phyloP scores from a whole-genome alignment of 371 early-diverging fungal genomes.

The Lichtheimia ornata region DNA sequence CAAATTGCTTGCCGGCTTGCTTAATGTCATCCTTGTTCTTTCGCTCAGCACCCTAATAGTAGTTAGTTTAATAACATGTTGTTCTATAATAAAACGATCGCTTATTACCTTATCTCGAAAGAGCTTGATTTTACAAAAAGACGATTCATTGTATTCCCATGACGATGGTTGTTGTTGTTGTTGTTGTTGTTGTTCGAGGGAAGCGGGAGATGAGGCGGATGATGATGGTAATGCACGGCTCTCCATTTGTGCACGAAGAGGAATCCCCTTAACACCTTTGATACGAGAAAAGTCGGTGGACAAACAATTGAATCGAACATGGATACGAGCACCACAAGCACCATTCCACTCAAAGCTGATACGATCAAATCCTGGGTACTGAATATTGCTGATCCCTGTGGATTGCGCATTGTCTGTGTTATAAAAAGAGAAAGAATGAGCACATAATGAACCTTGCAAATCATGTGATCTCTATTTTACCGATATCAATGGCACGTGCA shows the following conservation, averaged over 20 bases:
- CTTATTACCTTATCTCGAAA: slow-evolving; percentile 75
- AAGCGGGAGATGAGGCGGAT: too few species aligned
- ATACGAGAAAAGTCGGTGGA: slow-evolving; percentile 84
- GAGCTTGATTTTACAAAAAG: slow-evolving; percentile 69
- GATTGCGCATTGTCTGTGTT: slow-evolving; percentile 28
- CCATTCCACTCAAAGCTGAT: slow-evolving; percentile 77
- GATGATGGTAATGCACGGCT: slow-evolving; percentile 10
- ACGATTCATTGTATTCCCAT: slow-evolving; percentile 41
- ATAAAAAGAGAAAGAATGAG: background rate
- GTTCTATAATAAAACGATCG: too few species aligned
- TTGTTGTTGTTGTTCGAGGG: background rate
- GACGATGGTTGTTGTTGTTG: slow-evolving; percentile 10
- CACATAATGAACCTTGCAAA: background rate
- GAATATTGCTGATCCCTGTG: slow-evolving; percentile 51
- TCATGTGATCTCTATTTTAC: slow-evolving; percentile 19
- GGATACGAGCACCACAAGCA: slow-evolving; percentile 65
- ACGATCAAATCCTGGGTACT: slow-evolving; percentile 65
- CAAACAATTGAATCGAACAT: slow-evolving; percentile 74
- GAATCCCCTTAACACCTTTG: slow-evolving; percentile 86
- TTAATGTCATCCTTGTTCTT: slow-evolving; percentile 64
- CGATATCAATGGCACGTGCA: slow-evolving; percentile 69
- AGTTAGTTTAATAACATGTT: background rate
- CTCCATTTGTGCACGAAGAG: slow-evolving; percentile 53
- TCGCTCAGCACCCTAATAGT: slow-evolving; percentile 49
- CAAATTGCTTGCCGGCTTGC: slow-evolving; percentile 57